Evolutionary conservation across 148 eudicot genomes (phyloP).

Genomic region (Dysphania ambrosioides): DNA sequence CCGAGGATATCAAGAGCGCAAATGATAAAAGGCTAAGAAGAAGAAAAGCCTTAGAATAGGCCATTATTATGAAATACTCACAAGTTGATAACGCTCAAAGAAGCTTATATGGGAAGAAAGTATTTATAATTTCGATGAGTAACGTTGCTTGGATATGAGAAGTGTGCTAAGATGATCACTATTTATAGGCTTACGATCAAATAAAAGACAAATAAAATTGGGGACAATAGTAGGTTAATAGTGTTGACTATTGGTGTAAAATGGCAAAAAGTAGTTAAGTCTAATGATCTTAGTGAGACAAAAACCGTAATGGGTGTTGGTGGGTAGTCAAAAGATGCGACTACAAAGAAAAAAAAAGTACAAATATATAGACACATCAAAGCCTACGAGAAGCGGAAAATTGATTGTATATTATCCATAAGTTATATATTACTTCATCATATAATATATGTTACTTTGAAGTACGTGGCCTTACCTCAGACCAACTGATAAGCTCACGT

Average conservation of each 20-base stretch:
- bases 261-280: neutral
- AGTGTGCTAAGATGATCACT: neutral
- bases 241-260: constrained; percentile 11
- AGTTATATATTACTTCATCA: too few species aligned
- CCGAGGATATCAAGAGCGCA: neutral
- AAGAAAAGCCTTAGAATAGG: constrained; percentile 2
- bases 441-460: too few species aligned
- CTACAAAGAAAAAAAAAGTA: too few species aligned
- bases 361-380: too few species aligned
- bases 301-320: neutral
- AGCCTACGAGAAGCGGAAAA: too few species aligned
- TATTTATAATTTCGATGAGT: too few species aligned
- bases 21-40: neutral
- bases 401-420: too few species aligned
- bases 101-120: too few species aligned
- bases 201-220: neutral
- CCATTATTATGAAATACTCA: neutral
- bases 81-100: neutral
- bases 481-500: too few species aligned
- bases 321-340: neutral
- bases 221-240: neutral
- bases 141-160: neutral
- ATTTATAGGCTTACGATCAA: neutral
- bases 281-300: neutral
- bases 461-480: too few species aligned